Evolutionary conservation across 1,139 yeast species (phyloP), one percentile per base, ranked within the genome.

Genomic region (Candida glucosophila): DNA sequence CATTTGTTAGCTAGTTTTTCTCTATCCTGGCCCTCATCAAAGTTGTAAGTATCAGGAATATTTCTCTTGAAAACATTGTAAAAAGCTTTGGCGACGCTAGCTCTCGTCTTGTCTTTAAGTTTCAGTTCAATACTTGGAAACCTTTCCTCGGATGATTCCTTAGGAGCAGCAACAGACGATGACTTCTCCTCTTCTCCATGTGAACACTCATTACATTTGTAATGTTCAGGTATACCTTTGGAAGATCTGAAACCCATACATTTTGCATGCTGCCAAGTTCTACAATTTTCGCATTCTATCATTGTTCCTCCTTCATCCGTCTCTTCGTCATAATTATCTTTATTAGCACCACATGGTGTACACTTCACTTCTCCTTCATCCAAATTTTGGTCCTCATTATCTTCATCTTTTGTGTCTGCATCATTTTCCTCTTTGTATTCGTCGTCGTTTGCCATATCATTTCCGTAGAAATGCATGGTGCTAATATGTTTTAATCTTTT

Each of bases 251-350:
- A 75, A 23, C 81, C 69, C 69, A 81, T 69, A 50, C 95, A 85
- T 29, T 52, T 58, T 18, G 77, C 72, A 47, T 85, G 95, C 46
- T 85, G 95, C 95, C 95, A 85, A 8, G 85, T 74, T 28, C 66
- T 52, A 47, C 95, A 85, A 13, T 55, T 44, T 29, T 80, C 94
- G 52, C 95, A 85, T 44, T 79, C 82, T 17, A 80, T 73, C 88
- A 82, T 80, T 18, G 68, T 63, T 5, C 81, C 75, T 13, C 67
- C 63, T 12, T 62, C 59, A 34, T 77, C 86, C 5, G 65, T 69
- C 2, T 65, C 77, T 30, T 66, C 80, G 35, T 74, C 59, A 39
- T 70, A 77, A 33, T 73, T 76, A 9, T 64, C 72, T 39, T 78
- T 76, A n/a, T 66, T 70, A 4, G 80, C 58, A 3, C 77, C 78